Base-by-base conservation (phyloP, 1,139 yeast species). In the Blastobotrys arbuscula region DNA sequence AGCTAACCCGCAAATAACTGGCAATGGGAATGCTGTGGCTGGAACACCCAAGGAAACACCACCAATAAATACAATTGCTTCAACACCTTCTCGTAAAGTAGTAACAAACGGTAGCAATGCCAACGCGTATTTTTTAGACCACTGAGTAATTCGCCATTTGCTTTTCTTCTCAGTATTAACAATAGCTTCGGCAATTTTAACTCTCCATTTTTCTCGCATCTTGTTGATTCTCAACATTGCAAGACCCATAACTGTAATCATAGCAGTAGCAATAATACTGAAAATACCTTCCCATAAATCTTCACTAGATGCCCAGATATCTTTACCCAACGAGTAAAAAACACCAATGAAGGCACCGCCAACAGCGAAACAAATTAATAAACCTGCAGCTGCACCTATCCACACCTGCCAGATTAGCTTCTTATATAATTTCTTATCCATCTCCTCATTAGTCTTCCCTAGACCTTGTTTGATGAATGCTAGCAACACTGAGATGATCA, bases 281-380 rank as follows among this genome's bases (percentile, higher is more conserved):
- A 90, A 81, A 34, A 84, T 76, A 64, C 96, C 97, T 72, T 90
- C 97, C 87, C 96, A 90, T 52, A 89, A 76, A 64, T 90, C 96
- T 66, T 90, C 97, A 45, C 95, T 81, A 40, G 72, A 65, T 16
- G 88, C 70, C 97, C 97, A 90, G 55, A 89, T 71, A 73, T 90
- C 94, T 33, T 80, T 78, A 48, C 87, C 88, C 40, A 88, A 74
- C 36, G 82, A 69, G 62, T 90, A 89, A 67, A 86, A 90, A 15
- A 85, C 81, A 58, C 88, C 89, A 61, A 90, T 87, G 68, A 90
- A 88, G 13, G 84, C 84, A 64, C 85, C 81, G 56, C 97, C 97
- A 53, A 90, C 73, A 50, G 81, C 65, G 53, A 89, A 69, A 74
- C 97, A 89, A 35, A 86, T 65, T 10, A 84, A 46, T 7, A 90